phyloP scores from a whole-genome alignment of 495 filamentous ascomycete species.

The Pseudoneurospora amorphoporcata region DNA sequence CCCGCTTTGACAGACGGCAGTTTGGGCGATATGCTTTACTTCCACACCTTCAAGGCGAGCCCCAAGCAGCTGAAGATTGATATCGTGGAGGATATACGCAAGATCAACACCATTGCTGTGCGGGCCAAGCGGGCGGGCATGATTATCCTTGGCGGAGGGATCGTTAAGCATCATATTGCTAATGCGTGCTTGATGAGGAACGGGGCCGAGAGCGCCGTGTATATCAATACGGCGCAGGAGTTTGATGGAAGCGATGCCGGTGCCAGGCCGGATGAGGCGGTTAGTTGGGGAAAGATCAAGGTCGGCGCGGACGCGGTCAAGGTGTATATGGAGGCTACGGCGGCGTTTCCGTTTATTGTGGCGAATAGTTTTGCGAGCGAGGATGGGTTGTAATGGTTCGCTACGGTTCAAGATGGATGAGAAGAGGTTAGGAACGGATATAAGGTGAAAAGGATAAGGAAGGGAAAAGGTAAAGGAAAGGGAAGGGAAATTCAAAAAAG shows the following conservation, averaged over 20 bases:
- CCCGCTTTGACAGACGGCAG: constrained; percentile 92
- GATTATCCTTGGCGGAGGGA: constrained; percentile 85
- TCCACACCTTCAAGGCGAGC: constrained; percentile 82
- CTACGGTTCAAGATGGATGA: background rate
- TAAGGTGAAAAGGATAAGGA: background rate
- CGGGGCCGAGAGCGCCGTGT: constrained; percentile 91
- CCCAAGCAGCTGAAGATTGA: constrained; percentile 72
- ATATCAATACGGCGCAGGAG: constrained; percentile 92
- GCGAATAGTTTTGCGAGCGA: constrained; percentile 82
- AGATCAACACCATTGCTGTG: constrained; percentile 81
- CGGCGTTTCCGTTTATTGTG: constrained; percentile 87
- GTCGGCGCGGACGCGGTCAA: constrained; percentile 76
- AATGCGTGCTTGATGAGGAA: constrained; percentile 97
- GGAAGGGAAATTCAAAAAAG: background rate
- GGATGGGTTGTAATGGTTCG: background rate
- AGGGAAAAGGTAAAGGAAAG: background rate
- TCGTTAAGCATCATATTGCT: constrained; percentile 95
- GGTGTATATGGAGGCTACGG: constrained; percentile 88
- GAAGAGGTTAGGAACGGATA: background rate
- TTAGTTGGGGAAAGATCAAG: constrained; percentile 98
- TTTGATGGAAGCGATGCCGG: constrained; percentile 97
- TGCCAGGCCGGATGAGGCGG: constrained; percentile 88
- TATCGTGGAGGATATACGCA: constrained; percentile 80
- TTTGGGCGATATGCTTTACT: constrained; percentile 94
- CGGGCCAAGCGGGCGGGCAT: constrained; percentile 76